Evolutionary conservation across 306 rosid genomes (phyloP), one percentile per base, ranked within the genome.

Genomic region (Boehmeria nivea): DNA sequence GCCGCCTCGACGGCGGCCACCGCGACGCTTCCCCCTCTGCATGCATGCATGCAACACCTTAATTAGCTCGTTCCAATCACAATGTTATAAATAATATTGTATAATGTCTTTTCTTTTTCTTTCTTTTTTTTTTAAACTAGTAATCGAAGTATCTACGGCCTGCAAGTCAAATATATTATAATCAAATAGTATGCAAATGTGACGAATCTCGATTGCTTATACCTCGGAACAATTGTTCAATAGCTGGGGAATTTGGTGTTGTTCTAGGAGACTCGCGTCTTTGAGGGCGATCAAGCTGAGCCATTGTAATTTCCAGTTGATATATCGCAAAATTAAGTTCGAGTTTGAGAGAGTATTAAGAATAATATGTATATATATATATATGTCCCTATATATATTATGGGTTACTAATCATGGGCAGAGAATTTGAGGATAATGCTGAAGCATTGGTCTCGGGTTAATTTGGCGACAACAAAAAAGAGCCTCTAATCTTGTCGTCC

Each of bases 221-320:
- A 89, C 97, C 97, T 77, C 84, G 76, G 43, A 83, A 77, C 56
- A 83, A 74, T 57, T n/a, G n/a, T n/a, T 86, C 86, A 65, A 83
- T 39, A 47, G 89, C 74, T 12, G 77, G 64, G 52, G n/a, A n/a
- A n/a, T n/a, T n/a, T n/a, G n/a, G n/a, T n/a, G n/a, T n/a, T n/a
- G n/a, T n/a, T n/a, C 56, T 67, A 14, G 66, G 7, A 64, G 65
- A 45, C 12, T 76, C 77, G 26, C 68, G 46, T 60, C 63, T 67
- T 43, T 81, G 70, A 2, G 50, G 26, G 34, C 82, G 83, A 63
- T 88, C 83, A 1, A 78, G 78, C 51, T 83, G 89, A 73, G 85
- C 81, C 95, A 83, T 89, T 64, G 50, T 11, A n/a, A n/a, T n/a
- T n/a, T n/a, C n/a, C n/a, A n/a, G n/a, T n/a, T n/a, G n/a, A n/a